Percentiles rank a stretch among this genome's conserved stretches.
These are phyloP conservation scores for Ustilago vetiveriae DNA, from an alignment of 1,284 basidiomycete species.

Conservation along the genomic window DNA sequence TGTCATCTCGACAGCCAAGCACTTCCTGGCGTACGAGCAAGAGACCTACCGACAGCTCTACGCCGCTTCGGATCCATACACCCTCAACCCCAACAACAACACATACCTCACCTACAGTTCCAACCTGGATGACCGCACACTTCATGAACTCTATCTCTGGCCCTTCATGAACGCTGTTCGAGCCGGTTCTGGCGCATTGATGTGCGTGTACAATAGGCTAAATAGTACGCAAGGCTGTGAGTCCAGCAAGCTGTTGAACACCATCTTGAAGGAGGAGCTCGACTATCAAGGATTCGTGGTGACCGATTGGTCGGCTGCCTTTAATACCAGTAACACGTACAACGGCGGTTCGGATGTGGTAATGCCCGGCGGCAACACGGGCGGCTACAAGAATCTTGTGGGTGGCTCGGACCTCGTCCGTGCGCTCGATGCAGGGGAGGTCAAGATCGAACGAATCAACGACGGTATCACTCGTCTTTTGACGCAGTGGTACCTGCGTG, in stretches of 20 bases:
- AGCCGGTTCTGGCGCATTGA: constrained; percentile 36
- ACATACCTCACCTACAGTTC: constrained; percentile 68
- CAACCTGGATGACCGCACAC: constrained; percentile 39
- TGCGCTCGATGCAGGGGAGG: constrained; percentile 25
- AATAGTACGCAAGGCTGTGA: constrained; percentile 24
- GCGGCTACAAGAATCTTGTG: constrained; percentile 29
- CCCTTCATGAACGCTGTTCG: constrained; percentile 46
- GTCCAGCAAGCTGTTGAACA: constrained; percentile 32
- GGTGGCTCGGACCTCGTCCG: constrained; percentile 33
- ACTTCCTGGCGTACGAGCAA: constrained; percentile 46
- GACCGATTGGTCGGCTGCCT: constrained; percentile 41
- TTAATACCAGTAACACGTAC: constrained; percentile 38
- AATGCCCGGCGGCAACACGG: constrained; percentile 34
- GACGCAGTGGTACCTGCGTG: constrained; percentile 32
- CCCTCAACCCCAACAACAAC: constrained; percentile 43
- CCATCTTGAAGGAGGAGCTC: constrained; percentile 44
- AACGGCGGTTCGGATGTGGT: constrained; percentile 34
- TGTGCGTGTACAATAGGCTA: constrained; percentile 37
- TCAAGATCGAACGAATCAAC: constrained; percentile 42
- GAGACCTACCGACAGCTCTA: constrained; percentile 36
- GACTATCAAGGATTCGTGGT: constrained; percentile 43
- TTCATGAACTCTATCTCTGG: constrained; percentile 48
- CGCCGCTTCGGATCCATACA: constrained; percentile 33
- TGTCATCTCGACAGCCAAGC: constrained; percentile 41
- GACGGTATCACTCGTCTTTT: constrained; percentile 37